phyloP scores from a whole-genome alignment of 768 basidiomycete species.

The Lactarius vividus region DNA sequence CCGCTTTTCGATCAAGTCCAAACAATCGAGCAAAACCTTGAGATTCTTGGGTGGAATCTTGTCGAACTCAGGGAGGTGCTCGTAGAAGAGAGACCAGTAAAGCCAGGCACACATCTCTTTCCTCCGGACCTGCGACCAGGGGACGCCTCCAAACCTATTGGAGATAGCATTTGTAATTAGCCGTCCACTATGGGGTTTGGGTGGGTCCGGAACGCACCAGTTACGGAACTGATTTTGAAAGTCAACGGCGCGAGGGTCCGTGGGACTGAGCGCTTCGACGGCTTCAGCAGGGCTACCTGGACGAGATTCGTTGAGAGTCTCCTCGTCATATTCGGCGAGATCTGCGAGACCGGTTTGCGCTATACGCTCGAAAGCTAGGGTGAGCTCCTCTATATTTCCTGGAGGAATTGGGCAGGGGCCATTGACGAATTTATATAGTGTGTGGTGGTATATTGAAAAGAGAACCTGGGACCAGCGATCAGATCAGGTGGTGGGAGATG shows the following conservation, averaged over 20 bases:
- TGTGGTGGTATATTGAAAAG: slow-evolving; percentile 65
- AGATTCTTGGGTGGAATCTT: slow-evolving; percentile 46
- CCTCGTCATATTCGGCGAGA: slow-evolving; percentile 54
- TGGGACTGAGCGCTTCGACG: slow-evolving; percentile 51
- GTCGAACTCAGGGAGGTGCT: slow-evolving; percentile 52
- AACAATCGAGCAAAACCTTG: slow-evolving; percentile 53
- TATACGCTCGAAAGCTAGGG: slow-evolving; percentile 56
- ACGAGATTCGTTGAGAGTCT: slow-evolving; percentile 45
- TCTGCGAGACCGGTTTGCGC: slow-evolving; percentile 62
- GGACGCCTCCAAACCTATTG: slow-evolving; percentile 69
- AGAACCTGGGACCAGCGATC: slow-evolving; percentile 44
- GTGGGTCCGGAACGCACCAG: slow-evolving; percentile 35
- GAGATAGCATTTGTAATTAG: not conserved
- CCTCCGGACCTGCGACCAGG: slow-evolving; percentile 68
- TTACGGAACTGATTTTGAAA: slow-evolving; percentile 67
- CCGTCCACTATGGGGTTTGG: not conserved
- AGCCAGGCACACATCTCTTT: slow-evolving; percentile 72
- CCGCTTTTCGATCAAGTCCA: slow-evolving; percentile 67
- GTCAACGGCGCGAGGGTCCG: slow-evolving; percentile 71
- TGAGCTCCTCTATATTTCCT: slow-evolving; percentile 55
- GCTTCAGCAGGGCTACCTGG: slow-evolving; percentile 63
- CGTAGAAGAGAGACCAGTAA: slow-evolving; percentile 80
- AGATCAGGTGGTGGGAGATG: not conserved
- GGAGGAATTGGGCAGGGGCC: slow-evolving; percentile 44
- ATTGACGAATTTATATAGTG: slow-evolving; percentile 49